Percentiles rank a stretch among this genome's conserved stretches.
Conservation (phyloP, 163 green algal genomes). For the Volvox carteri region DNA sequence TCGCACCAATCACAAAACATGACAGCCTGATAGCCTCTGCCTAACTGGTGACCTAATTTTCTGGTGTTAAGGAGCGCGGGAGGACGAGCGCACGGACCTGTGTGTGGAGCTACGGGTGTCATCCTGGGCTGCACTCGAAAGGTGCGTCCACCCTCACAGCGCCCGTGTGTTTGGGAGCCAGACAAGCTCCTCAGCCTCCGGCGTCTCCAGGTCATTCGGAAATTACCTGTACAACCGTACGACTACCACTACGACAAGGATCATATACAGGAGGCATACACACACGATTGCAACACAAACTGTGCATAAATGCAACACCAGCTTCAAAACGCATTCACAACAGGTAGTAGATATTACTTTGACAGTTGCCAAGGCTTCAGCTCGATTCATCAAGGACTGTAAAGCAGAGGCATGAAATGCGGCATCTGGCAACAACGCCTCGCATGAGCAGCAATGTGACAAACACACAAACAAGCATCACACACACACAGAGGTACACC, state of each 20-base stretch:
- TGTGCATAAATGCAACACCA: neutral
- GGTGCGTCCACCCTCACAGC: neutral
- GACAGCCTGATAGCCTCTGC: too few relatives aligned
- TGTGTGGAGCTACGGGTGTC: too few relatives aligned
- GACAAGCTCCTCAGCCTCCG: neutral
- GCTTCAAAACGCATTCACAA: neutral
- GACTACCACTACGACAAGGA: neutral
- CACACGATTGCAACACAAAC: neutral
- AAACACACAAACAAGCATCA: constrained; percentile 3
- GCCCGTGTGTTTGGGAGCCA: neutral
- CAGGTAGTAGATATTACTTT: neutral
- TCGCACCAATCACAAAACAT: too few relatives aligned
- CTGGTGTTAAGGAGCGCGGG: too few relatives aligned
- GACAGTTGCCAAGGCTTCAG: neutral
- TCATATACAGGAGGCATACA: neutral
- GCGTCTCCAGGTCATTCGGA: neutral
- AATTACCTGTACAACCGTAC: neutral
- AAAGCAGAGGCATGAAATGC: constrained; percentile 19
- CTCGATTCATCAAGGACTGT: neutral
- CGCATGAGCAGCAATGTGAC: constrained; percentile 4
- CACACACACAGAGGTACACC: neutral
- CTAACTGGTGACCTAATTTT: too few relatives aligned
- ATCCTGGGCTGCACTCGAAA: neutral
- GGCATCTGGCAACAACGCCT: neutral
- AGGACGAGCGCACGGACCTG: too few relatives aligned